Evolutionary conservation across 139 green algal species (phyloP).

Genomic region (Pleodorina starrii): DNA sequence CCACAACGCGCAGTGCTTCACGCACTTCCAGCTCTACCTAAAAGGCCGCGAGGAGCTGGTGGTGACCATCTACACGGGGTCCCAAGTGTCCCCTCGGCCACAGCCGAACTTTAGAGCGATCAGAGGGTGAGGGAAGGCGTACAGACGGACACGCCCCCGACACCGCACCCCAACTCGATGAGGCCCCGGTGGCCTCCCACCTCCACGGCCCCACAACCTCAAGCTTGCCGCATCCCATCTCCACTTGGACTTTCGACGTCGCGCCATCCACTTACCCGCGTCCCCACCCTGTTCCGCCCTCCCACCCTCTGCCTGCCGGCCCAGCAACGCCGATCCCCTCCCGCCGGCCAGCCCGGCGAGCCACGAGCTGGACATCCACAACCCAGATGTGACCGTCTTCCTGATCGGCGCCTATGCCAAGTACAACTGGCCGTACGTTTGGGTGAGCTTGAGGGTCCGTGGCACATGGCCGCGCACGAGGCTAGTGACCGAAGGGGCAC

Average conservation of each 20-base stretch:
- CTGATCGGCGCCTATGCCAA: conserved; percentile 76
- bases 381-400: conserved; percentile 77
- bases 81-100: conserved; percentile 25
- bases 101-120: conserved; percentile 50
- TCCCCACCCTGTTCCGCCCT: no score
- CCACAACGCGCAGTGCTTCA: conserved; percentile 65
- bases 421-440: conserved; percentile 80
- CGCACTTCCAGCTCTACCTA: conserved; percentile 73
- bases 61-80: conserved; percentile 64
- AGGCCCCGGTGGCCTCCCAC: no score
- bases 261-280: no score
- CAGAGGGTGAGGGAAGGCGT: conserved; percentile 35
- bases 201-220: no score
- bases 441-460: conserved; percentile 59
- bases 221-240: background rate
- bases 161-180: no score
- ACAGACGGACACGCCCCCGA: background rate
- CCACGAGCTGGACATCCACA: conserved; percentile 71
- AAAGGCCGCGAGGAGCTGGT: conserved; percentile 78
- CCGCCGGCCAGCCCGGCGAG: conserved; percentile 70
- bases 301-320: no score
- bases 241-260: no score
- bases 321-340: conserved; percentile 53
- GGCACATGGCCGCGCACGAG: no score
- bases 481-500: no score